Evolutionary conservation across 1,284 basidiomycete genomes (phyloP), one percentile per base, ranked within the genome.

Genomic region (Leccinum solheimii): DNA sequence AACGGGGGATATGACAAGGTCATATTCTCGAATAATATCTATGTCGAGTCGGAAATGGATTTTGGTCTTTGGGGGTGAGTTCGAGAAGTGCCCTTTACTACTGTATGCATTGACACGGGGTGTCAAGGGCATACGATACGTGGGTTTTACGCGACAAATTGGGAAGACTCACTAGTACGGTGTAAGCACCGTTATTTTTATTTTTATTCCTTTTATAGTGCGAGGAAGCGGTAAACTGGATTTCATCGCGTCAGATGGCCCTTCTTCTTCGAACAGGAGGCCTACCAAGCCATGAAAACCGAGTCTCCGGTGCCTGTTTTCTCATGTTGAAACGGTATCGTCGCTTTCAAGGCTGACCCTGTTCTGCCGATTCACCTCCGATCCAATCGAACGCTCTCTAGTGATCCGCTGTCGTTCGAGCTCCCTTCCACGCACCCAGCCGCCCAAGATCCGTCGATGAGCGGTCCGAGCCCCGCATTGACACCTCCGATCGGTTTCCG

Each of bases 291-390:
- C 16, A 74, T 80, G 61, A 71, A 72, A 59, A 61, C 62, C 32
- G 79, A 79, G 34, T 72, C 77, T 38, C 79, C 81, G 1, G 79
- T 82, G 19, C 77, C 79, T 8, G 83, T 85, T 3, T 80, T 82
- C 57, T 69, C 80, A 0, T 86, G 85, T 72, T 86, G 86, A 85
- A 86, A 87, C 69, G 85, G 86, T 26, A 81, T 83, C 60, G 78
- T 80, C 51, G 81, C 77, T 0, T 81, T 86, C 66, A 66, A 71
- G 19, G 78, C 83, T 0, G 79, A 78, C 52, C 81, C 82, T 34
- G 71, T 83, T 60, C 70, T 81, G 32, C 78, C 76, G 3, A 65
- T 77, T 19, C 62, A 69, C 38, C 66, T 73, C 6, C 74, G 76
- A 59, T 62, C 62, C 1, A 72, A 75, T 45, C 63, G 63, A 16